A percentile compares a stretch with the other conserved stretches of the same genome.
Conservation (phyloP, 2,329 filamentous ascomycete species). For the Cordyceps cicadae region DNA sequence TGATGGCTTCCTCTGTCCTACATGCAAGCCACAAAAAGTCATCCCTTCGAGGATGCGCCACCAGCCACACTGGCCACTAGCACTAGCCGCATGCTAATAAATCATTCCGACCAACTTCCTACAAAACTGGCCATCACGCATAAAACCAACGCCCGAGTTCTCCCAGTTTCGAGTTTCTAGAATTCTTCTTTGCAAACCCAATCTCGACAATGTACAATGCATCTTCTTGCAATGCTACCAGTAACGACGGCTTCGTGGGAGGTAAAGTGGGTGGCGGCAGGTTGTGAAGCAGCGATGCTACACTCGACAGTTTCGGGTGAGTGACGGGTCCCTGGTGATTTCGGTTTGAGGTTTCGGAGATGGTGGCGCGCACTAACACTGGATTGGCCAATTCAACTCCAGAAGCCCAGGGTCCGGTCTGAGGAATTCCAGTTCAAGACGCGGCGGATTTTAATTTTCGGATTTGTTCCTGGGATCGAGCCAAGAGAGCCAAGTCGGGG, state of each 20-base stretch:
- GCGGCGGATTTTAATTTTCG: neutral
- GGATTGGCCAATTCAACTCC: neutral
- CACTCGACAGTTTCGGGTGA: conserved; percentile 35
- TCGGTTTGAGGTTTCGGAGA: conserved; percentile 8
- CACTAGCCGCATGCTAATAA: neutral
- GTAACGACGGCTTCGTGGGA: conserved; percentile 4
- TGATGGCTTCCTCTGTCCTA: neutral
- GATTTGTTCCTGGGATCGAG: neutral
- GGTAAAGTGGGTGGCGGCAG: conserved; percentile 16
- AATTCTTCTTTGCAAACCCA: neutral
- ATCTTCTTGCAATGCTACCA: neutral
- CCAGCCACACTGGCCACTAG: neutral
- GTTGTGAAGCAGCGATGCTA: conserved; percentile 40
- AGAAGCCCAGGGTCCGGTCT: neutral
- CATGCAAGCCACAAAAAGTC: neutral
- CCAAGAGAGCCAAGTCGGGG: neutral
- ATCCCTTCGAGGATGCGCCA: neutral
- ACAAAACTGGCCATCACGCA: neutral
- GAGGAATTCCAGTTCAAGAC: neutral
- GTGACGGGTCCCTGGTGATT: conserved; percentile 14
- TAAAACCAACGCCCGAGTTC: neutral
- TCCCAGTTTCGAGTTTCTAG: neutral
- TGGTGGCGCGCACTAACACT: neutral
- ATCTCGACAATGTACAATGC: neutral
- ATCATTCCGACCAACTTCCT: neutral